Evolutionary conservation across 225 moss, liverwort and hornwort species (phyloP), one percentile per base, ranked within the genome.

Genomic region (Physcomitrellopsis africana): DNA sequence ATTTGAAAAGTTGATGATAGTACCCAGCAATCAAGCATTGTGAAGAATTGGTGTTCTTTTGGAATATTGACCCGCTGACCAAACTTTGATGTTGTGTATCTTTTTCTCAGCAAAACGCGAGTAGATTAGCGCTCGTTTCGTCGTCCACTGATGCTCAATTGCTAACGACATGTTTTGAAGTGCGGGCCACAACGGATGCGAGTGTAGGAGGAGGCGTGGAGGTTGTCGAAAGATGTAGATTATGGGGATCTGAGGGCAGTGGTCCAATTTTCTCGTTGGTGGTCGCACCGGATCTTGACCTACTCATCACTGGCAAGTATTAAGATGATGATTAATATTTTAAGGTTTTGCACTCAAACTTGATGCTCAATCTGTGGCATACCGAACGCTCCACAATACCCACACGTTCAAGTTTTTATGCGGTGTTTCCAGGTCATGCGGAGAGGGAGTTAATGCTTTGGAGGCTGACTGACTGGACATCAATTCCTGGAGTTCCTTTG

Each of bases 261-360:
- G 77, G 67, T 58, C 74, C 74, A 6, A 68, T 74, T 51, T 82
- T 86, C 63, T 83, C 83, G 18, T 72, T 60, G 43, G 80, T 78
- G 1, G 16, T 80, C 52, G 74, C 72, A 48, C 67, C 78, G 45
- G 68, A 65, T 68, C 72, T 83, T 48, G 80, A 72, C 66, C 74
- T 86, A 11, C 78, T 83, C 70, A 59, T 86, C 27, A 71, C 77
- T 19, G 83, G 86, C 72, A 82, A 83, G 79, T 72, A 20, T 19
- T 11, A 42, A 6, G 0, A 44, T 19, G 24, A 18, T 54, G 19
- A 17, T 1, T 63, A 11, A 49, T 46, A 24, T 15, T 51, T 10
- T 24, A 46, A 22, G 26, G 7, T 55, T 41, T 62, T 2, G 13
- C 59, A 10, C 18, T 26, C 16, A 60, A 32, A 29, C 17, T 46